Evolutionary conservation across 2,329 filamentous ascomycete genomes (phyloP), one percentile per base, ranked within the genome.

Genomic region (Pleoardoris graminearum): DNA sequence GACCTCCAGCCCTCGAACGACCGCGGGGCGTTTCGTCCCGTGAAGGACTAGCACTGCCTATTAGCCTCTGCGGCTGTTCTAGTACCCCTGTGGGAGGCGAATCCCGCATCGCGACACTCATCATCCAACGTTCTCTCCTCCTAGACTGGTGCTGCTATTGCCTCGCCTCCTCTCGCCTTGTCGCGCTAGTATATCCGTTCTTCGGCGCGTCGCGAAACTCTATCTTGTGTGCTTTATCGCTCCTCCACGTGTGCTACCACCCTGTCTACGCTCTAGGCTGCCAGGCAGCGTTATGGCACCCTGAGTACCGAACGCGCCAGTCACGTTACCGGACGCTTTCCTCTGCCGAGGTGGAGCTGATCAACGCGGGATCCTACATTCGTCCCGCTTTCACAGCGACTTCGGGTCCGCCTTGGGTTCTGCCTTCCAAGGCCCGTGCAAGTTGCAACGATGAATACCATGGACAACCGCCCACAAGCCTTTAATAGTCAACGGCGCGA

Each of bases 231-330:
- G 35, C 32, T 55, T 48, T 43, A 30, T 25, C 43, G 25, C 30
- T 25, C 27, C 36, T 32, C 16, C 50, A 44, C 19, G 33, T 43
- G 39, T 23, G 22, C 45, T 42, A n/a, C 49, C 53, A 41, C 51
- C 39, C 44, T 37, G 33, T 50, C 48, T 49, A 33, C 36, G 27
- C 35, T 33, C 39, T 38, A 30, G 45, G 56, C 59, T 51, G 53
- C 59, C 57, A 66, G 68, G 64, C 65, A 66, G 57, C 67, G 65
- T 58, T 62, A 72, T 72, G 69, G 61, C 61, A 63, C 64, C 65
- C 55, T 71, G 57, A 68, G 53, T 57, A 49, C 45, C 61, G 36
- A 50, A 45, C 44, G 51, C 55, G 43, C 48, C 53, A 67, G 61
- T 69, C 63, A 70, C 68, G 62, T 67, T 70, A 64, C 57, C 59